Base-by-base conservation (phyloP, 768 basidiomycete genomes). In the Tulasnella sp. region DNA sequence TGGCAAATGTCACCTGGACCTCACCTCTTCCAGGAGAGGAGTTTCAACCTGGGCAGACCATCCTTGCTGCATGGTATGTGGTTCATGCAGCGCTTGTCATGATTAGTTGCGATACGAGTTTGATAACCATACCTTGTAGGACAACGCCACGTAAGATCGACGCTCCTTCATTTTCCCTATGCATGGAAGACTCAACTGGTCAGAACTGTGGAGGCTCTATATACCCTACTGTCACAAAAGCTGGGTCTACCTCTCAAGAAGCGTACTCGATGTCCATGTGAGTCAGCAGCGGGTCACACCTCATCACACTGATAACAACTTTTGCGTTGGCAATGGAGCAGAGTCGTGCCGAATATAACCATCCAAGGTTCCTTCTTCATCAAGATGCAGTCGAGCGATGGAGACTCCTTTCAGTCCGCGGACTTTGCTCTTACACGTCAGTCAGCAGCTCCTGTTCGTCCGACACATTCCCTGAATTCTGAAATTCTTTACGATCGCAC, bases 301-400 rank as follows among this genome's bases (percentile, higher is more conserved):
- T 11, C 48, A 51, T 25, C 49, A 59, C 17, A 25, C 54, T 56
- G 15, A 56, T n/a, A 25, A 43, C 25, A n/a, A 43, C 22, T 44
- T n/a, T n/a, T n/a, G n/a, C n/a, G n/a, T n/a, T n/a, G n/a, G n/a
- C n/a, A n/a, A n/a, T n/a, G n/a, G 42, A 31, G 0, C 12, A 59
- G 57, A 9, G 42, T 59, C 22, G 46, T 42, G 11, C 57, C 57
- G 19, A 59, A 50, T 29, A 59, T 59, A 4, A 59, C 48, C 25
- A 21, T 15, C 17, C 48, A 59, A 24, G 57, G 19, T 2, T 59
- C 57, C 46, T 59, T 59, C 22, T 59, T 49, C 27, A 49, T 59
- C 21, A 59, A 59, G 45, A 59, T 59, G 57, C 48, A 59, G 34
- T 59, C 57, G 10, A 46, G 49, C 24, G 19, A 25, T 22, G 57